Base-by-base conservation (phyloP, 2,329 filamentous ascomycete species). In the Hypoxylon sp. region DNA sequence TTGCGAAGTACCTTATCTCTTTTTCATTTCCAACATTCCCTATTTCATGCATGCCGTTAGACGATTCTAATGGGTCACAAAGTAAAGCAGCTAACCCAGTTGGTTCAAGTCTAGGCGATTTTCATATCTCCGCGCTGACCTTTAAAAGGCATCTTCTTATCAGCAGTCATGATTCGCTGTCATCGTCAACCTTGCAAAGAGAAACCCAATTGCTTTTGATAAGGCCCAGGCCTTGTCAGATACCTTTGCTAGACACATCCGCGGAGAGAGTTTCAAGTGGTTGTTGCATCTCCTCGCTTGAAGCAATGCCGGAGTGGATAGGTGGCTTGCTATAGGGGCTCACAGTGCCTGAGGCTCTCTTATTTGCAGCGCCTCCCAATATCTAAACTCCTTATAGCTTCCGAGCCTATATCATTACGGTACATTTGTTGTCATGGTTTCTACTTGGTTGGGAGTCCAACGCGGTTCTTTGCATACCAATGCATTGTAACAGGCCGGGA, bases 121-220 rank as follows among this genome's bases (percentile, higher is more conserved):
- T 69, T 69, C 52, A 69, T 67, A 75, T 74, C 73, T 75, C 73
- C 73, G 73, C 30, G 37, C 69, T 60, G 51, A 67, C 39, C 46
- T n/a, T 60, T 29, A 60, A 30, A 29, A 50, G 43, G 61, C 45
- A 37, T 61, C 51, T 16, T 46, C 71, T 73, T 74, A 74, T 74
- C 73, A 66, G 51, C 41, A 29, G 54, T 58, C 53, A 62, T 74
- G 67, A 74, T 74, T 73, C 71, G 71, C 67, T 58, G 51, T 52
- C 52, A 67, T 65, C 57, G 65, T 65, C 63, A 53, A 52, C 61
- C 29, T 67, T 65, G 52, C 61, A 55, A 61, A 58, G 41, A n/a
- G 39, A 64, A 52, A 68, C 47, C 61, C 61, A 70, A 74, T 71
- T 60, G 46, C 54, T 55, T 56, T 52, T 69, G 73, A 74, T 74